Evolutionary conservation across 2,329 filamentous ascomycete genomes (phyloP).

Genomic region (Periglandula ipomoeae): DNA sequence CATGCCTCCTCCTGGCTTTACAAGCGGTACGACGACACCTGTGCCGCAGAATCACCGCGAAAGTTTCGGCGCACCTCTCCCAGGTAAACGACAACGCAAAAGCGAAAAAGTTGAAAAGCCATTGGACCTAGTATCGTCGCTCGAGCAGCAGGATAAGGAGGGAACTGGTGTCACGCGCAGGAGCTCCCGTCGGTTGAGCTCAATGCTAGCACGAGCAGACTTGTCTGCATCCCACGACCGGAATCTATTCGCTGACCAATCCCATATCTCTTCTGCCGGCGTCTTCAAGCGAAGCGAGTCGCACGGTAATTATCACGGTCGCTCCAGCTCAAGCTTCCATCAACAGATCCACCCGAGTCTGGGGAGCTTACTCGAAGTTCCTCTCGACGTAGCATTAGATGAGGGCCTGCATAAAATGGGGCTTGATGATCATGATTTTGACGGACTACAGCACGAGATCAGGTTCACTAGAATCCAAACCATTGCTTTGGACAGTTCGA

Average conservation of each 20-base stretch:
- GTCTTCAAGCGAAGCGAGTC: constrained; percentile 61
- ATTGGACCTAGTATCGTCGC: constrained; percentile 56
- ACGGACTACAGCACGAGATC: constrained; percentile 64
- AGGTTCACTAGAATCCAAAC: constrained; percentile 61
- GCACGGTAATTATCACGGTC: constrained; percentile 38
- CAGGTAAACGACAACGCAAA: constrained; percentile 44
- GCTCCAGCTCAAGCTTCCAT: constrained; percentile 31
- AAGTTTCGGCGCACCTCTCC: constrained; percentile 57
- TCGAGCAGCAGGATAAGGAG: constrained; percentile 58
- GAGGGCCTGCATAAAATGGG: constrained; percentile 66
- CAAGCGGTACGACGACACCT: constrained; percentile 70
- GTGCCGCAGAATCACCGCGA: constrained; percentile 63
- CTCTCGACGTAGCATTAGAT: constrained; percentile 61
- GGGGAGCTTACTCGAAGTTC: constrained; percentile 58
- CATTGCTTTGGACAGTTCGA: constrained; percentile 52
- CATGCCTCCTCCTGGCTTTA: constrained; percentile 57
- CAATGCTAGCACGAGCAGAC: constrained; percentile 78
- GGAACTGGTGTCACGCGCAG: constrained; percentile 43
- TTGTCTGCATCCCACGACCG: constrained; percentile 78
- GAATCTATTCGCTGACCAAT: constrained; percentile 65
- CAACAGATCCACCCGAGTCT: constrained; percentile 41
- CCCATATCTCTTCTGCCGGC: constrained; percentile 28
- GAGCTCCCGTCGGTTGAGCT: constrained; percentile 76
- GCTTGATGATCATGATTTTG: constrained; percentile 61
- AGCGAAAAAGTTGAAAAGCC: constrained; percentile 42